Evolutionary conservation across 1,284 basidiomycete genomes (phyloP).

Genomic region (Leccinum pallidistipes): DNA sequence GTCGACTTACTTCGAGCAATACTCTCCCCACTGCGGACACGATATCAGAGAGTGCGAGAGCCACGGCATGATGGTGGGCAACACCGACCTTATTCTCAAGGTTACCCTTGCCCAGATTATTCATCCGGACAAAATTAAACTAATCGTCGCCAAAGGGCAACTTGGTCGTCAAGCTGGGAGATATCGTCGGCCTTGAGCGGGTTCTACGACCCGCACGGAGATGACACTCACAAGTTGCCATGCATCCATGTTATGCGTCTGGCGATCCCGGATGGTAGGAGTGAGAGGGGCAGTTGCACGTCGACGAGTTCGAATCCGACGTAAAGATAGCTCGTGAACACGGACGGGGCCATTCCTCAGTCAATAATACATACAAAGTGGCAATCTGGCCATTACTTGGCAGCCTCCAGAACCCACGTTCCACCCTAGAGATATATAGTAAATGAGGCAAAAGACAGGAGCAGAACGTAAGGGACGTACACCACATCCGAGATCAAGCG

Average conservation of each 20-base stretch:
- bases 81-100: constrained; percentile 67
- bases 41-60: constrained; percentile 4
- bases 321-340: constrained; percentile 36
- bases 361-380: constrained; percentile 53
- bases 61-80: constrained; percentile 6
- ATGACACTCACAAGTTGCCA: constrained; percentile 65
- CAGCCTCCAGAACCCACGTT: constrained; percentile 70
- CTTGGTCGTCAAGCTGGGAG: constrained; percentile 60
- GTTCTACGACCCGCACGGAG: background rate
- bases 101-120: constrained; percentile 61
- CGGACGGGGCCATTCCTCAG: background rate
- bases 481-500: constrained; percentile 70
- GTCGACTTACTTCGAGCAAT: constrained; percentile 58
- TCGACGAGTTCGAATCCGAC: constrained; percentile 76
- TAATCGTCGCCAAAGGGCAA: constrained; percentile 77
- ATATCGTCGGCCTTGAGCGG: constrained; percentile 2
- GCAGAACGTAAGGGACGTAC: constrained; percentile 39
- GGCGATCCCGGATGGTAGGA: constrained; percentile 50
- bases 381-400: constrained; percentile 66
- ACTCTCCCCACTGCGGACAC: constrained; percentile 56
- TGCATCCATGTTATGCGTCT: constrained; percentile 66
- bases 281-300: constrained; percentile 57
- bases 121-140: constrained; percentile 75
- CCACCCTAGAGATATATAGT: constrained; percentile 48
- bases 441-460: background rate